These are phyloP conservation scores for Zoysia japonica DNA, from an alignment of 176 grass and related monocot genomes.

Conservation along the genomic window DNA sequence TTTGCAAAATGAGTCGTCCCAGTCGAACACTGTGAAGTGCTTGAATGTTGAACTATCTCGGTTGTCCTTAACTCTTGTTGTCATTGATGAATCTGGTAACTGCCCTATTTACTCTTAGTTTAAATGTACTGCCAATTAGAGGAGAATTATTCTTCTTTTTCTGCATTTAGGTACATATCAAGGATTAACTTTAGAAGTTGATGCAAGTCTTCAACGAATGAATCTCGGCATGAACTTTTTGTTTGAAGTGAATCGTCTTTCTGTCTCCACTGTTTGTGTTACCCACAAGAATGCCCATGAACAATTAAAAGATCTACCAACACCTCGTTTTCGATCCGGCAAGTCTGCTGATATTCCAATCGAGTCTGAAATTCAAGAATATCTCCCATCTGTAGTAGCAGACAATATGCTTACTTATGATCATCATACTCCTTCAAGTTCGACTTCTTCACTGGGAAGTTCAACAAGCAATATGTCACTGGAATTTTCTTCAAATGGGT, in stretches of 20 bases:
- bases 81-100: conserved; percentile 58
- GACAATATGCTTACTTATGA: conserved; percentile 29
- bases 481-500: conserved; percentile 49
- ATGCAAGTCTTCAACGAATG: conserved; percentile 48
- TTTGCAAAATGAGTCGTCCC: conserved; percentile 46
- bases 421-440: conserved; percentile 46
- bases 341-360: conserved; percentile 48
- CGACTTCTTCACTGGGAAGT: conserved; percentile 49
- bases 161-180: conserved; percentile 55
- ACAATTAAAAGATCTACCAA: conserved; percentile 44
- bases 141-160: conserved; percentile 19
- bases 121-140: conserved; percentile 25
- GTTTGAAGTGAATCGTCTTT: conserved; percentile 56
- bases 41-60: conserved; percentile 58
- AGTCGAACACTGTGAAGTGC: conserved; percentile 47
- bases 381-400: conserved; percentile 37
- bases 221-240: conserved; percentile 55
- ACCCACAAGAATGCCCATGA: conserved; percentile 42
- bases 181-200: conserved; percentile 64
- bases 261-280: conserved; percentile 53
- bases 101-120: conserved; percentile 30
- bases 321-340: conserved; percentile 67
- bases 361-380: conserved; percentile 58
- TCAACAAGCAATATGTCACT: conserved; percentile 31
- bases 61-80: conserved; percentile 62